Conservation (phyloP, 192 early-diverging fungal genomes). For the Cladochytrium replicatum region DNA sequence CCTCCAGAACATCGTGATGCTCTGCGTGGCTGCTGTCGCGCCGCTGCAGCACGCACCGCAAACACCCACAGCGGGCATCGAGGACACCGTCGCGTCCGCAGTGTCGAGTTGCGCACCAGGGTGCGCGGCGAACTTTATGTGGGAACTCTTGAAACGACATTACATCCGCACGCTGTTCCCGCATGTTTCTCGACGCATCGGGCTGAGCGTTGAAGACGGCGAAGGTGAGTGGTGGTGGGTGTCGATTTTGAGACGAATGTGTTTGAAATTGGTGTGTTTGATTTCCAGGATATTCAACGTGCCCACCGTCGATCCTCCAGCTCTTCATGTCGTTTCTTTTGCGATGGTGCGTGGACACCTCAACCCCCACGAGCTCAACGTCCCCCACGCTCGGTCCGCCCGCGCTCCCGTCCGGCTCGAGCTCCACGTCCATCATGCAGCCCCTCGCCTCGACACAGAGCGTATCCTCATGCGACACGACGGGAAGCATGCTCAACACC, state of each 20-base stretch:
- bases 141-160: slow-evolving; percentile 54
- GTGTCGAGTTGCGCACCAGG: slow-evolving; percentile 50
- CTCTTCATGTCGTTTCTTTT: slow-evolving; percentile 58
- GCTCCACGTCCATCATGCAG: no score
- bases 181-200: slow-evolving; percentile 32
- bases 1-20: slow-evolving; percentile 19
- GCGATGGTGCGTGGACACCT: slow-evolving; percentile 48
- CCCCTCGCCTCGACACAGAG: no score
- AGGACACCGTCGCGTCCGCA: slow-evolving; percentile 49
- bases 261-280: neutral
- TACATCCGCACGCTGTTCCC: slow-evolving; percentile 70
- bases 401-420: no score
- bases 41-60: neutral
- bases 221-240: slow-evolving; percentile 32
- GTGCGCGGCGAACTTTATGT: slow-evolving; percentile 54
- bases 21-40: slow-evolving; percentile 3
- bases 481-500: neutral
- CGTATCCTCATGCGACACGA: neutral
- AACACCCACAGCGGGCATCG: slow-evolving; percentile 1
- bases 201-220: slow-evolving; percentile 28
- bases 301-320: slow-evolving; percentile 58
- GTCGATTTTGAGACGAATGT: neutral
- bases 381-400: no score
- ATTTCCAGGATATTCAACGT: slow-evolving; percentile 46
- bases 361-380: neutral